Conservation (phyloP, 1,139 yeast genomes). For the Hansenula lynferdii region DNA sequence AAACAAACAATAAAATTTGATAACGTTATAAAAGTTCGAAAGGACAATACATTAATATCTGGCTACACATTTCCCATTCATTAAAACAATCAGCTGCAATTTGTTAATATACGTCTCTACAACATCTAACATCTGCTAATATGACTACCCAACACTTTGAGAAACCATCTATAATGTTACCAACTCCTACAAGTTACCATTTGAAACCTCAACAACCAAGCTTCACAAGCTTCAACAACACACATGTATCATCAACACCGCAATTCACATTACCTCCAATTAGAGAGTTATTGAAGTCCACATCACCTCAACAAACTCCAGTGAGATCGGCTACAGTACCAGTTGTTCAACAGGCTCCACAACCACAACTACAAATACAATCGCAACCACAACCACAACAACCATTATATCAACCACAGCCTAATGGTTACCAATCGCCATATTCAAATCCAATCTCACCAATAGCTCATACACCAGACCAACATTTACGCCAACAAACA, state of each 20-base stretch:
- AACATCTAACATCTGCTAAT: neutral
- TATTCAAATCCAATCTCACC: conserved; percentile 7
- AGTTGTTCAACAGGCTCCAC: neutral
- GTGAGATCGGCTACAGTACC: no score
- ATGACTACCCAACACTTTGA: neutral
- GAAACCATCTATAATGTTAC: neutral
- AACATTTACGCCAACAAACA: neutral
- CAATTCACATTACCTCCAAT: conserved; percentile 21
- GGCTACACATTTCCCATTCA: neutral
- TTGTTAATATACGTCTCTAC: no score
- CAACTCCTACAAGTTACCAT: conserved; percentile 2
- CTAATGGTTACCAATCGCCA: conserved; percentile 1
- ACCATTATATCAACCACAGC: conserved; percentile 5
- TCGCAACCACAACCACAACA: conserved; percentile 1
- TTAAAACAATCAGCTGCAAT: no score
- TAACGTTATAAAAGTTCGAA: no score
- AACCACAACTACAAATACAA: neutral
- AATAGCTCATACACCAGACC: conserved; percentile 7
- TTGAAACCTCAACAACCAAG: conserved; percentile 2
- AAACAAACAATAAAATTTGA: no score
- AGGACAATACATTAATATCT: no score
- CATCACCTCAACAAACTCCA: no score
- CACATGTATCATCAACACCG: neutral
- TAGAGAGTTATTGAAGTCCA: conserved; percentile 16
- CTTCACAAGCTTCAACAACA: no score